Evolutionary conservation across 345 rosid genomes (phyloP), one percentile per base, ranked within the genome.

Genomic region (Salix arbutifolia): DNA sequence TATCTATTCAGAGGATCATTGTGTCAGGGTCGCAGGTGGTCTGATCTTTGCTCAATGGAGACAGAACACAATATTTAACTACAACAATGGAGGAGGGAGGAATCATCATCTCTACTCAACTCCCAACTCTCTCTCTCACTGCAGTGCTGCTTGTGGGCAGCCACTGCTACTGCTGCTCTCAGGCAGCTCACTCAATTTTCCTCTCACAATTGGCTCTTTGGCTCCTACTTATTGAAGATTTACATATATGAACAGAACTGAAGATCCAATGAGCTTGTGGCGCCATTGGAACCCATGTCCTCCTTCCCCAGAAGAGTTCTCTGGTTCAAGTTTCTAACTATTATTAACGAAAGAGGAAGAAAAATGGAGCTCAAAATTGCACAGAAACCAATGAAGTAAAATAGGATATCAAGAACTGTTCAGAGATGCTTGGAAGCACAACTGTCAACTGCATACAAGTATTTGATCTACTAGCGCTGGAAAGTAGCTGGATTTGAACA

Each of bases 1-100:
- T 77, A 94, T 78, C 82, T 88, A 44, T 83, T 86, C 84, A 75
- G 83, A 1, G 81, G 88, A 84, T 91, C 98, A 40, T 2, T 42
- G 14, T 11, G 14, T 42, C 13, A 11, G 46, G 46, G 13, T 42
- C 46, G 46, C 46, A 42, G 46, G 46, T 42, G 14, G 14, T 42
- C 46, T 42, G 14, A 11, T 42, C 46, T 42, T 42, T 42, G 46
- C 4, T 2, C 14, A 40, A 10, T 11, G 46, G 13, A 42, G 14
- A 12, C 14, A 42, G 12, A 42, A 42, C 13, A 42, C 14, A 11
- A 40, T 40, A 40, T 40, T 9, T 40, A 40, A 42, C 46, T 40
- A 42, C 46, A 42, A 2, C 14, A 42, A 42, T 42, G 46, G 46
- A 42, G 46, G 46, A 42, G 46, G 46, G 46, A 11, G 46, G 46